Base-by-base conservation (phyloP, 1,284 basidiomycete genomes). In the Ceratobasidium theobromae region DNA sequence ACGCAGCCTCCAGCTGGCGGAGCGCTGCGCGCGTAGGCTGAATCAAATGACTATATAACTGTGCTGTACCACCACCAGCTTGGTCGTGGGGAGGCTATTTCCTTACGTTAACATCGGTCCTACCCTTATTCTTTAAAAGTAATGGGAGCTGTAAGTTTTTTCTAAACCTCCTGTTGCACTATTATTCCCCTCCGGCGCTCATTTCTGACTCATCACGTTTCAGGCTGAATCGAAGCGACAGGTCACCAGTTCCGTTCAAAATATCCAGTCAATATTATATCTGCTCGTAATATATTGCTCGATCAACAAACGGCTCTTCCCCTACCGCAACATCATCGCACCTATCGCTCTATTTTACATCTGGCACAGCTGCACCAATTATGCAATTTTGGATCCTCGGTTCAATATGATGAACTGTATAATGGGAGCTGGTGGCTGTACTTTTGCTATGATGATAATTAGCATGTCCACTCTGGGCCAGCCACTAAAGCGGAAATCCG, bases 351-450 rank as follows among this genome's bases (percentile, higher is more conserved):
- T 62, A 40, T 62, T 62, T 27, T 33, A 45, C 40, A 49, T 46
- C 33, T 62, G 58, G 58, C 33, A 62, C 16, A 62, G 46, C 25
- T 52, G 46, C 23, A 62, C 58, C 6, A 62, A 6, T 25, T 62
- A 62, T 52, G 58, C 32, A 14, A 27, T 62, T 48, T 33, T 32
- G 25, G 58, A 62, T 23, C 46, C 46, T 41, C 58, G 58, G 27
- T 33, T 62, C 48, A 52, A 41, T 8, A 35, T 18, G 12, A 51
- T 28, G 58, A 62, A 62, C 27, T 62, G 49, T 27, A 51, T 62
- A n/a, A n/a, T 62, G n/a, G 58, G 58, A 16, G 58, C 43, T 16
- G 48, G 28, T 18, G 12, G 58, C 8, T 62, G 32, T 8, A 27
- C 18, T 41, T 21, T 62, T 14, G 58, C 23, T 12, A 62, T 62